These are phyloP conservation scores for Ambrosiella xylebori DNA, from an alignment of 2,329 filamentous ascomycete species.

Conservation along the genomic window DNA sequence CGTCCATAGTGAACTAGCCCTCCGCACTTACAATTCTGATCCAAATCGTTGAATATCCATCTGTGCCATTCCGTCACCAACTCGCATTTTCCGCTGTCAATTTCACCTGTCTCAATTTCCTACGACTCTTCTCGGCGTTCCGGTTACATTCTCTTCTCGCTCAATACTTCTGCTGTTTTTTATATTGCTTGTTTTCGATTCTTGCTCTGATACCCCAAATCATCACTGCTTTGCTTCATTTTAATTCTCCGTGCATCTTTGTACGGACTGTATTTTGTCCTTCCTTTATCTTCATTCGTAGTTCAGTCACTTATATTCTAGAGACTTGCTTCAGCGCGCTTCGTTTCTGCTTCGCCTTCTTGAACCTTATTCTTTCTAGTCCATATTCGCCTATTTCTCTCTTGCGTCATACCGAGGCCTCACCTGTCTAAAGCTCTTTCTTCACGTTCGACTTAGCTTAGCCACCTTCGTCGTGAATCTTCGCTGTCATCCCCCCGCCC, in stretches of 20 bases:
- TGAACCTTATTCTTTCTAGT: not conserved
- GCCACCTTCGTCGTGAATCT: not conserved
- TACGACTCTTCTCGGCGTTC: not conserved
- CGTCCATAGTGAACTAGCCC: not conserved
- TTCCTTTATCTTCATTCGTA: not conserved
- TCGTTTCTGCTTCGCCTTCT: slow-evolving; percentile 5
- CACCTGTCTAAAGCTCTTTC: not conserved
- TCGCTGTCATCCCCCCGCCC: not conserved
- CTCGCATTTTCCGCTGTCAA: not conserved
- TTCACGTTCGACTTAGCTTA: not conserved
- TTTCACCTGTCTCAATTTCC: not conserved
- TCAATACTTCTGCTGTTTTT: not conserved
- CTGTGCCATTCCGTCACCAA: not conserved
- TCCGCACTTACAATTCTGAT: not conserved
- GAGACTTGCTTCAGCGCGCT: slow-evolving; percentile 9
- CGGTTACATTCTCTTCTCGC: not conserved
- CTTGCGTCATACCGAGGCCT: not conserved
- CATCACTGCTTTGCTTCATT: not conserved
- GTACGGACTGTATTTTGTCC: slow-evolving; percentile 5
- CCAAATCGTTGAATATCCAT: not conserved
- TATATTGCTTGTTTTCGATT: not conserved
- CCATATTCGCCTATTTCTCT: not conserved
- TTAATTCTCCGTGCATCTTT: not conserved
- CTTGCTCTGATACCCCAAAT: slow-evolving; percentile 1
- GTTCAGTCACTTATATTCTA: slow-evolving; percentile 10